These are phyloP conservation scores for Neotropicomus parvogracilis DNA, from an alignment of 1,284 basidiomycete species.

Conservation along the genomic window DNA sequence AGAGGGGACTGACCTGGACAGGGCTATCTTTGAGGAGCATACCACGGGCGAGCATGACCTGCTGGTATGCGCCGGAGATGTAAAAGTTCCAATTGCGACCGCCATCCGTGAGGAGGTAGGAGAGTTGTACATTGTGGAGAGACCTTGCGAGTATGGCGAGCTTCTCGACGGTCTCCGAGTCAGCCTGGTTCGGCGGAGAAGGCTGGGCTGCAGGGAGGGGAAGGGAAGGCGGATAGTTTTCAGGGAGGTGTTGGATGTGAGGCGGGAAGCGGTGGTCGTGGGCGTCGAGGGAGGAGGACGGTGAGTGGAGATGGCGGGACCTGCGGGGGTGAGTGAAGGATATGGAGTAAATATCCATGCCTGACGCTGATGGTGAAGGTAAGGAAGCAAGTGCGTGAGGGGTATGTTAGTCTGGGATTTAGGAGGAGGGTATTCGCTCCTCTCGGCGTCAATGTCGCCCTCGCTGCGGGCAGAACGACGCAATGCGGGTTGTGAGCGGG, in stretches of 20 bases:
- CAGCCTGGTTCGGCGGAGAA: slow-evolving; percentile 43
- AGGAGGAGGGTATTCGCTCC: slow-evolving; percentile 30
- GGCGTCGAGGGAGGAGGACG: slow-evolving; percentile 63
- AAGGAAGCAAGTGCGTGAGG: slow-evolving; percentile 7
- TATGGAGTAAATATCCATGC: slow-evolving; percentile 91
- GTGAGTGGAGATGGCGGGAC: slow-evolving; percentile 57
- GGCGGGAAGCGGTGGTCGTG: slow-evolving; percentile 47
- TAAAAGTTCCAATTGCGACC: slow-evolving; percentile 84
- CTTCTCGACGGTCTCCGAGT: slow-evolving; percentile 76
- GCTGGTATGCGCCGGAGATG: slow-evolving; percentile 86
- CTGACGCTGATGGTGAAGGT: slow-evolving; percentile 6
- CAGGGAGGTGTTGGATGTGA: slow-evolving; percentile 34
- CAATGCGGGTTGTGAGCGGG: neutral
- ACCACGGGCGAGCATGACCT: slow-evolving; percentile 89
- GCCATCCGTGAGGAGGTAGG: slow-evolving; percentile 72
- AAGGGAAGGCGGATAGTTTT: slow-evolving; percentile 36
- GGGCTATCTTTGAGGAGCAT: slow-evolving; percentile 88
- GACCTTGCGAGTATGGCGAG: slow-evolving; percentile 77
- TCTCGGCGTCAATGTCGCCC: slow-evolving; percentile 20
- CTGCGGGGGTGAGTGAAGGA: slow-evolving; percentile 85
- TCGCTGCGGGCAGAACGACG: slow-evolving; percentile 1
- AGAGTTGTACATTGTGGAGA: slow-evolving; percentile 77
- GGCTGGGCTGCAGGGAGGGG: slow-evolving; percentile 41
- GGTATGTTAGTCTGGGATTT: slow-evolving; percentile 21
- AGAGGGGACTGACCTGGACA: slow-evolving; percentile 55